Evolutionary conservation across 2,329 filamentous ascomycete species (phyloP).

Genomic region (Colletotrichum chlorophyti): DNA sequence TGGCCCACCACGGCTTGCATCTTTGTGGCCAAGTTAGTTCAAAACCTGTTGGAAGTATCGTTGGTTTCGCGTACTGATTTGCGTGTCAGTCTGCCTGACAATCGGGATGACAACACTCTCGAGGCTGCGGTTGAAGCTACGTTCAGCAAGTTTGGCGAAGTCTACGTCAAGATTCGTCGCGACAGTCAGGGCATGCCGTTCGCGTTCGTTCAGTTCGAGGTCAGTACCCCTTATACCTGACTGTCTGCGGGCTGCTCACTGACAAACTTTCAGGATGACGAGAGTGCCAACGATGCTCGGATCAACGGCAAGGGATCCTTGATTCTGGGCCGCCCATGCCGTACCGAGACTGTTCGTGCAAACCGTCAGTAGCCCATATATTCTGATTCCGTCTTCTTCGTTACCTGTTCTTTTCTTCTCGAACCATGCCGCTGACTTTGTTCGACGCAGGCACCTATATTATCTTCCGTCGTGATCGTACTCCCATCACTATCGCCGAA

Average conservation of each 20-base stretch:
- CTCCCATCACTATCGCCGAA: constrained; percentile 48
- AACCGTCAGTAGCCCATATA: constrained; percentile 65
- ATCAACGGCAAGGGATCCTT: constrained; percentile 51
- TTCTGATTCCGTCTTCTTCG: too few relatives aligned
- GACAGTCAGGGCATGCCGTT: constrained; percentile 66
- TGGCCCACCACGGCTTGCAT: constrained; percentile 65
- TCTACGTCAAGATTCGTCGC: constrained; percentile 69
- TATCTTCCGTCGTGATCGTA: constrained; percentile 48
- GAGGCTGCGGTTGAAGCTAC: constrained; percentile 59
- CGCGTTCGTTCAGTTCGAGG: constrained; percentile 69
- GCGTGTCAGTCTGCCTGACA: constrained; percentile 55
- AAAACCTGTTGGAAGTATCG: neutral
- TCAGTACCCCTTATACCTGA: constrained; percentile 41
- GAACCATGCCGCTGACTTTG: constrained; percentile 32
- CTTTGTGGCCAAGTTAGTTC: constrained; percentile 70
- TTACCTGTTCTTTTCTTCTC: neutral
- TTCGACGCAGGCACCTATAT: constrained; percentile 53
- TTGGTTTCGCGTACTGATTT: constrained; percentile 24
- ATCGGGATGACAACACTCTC: constrained; percentile 56
- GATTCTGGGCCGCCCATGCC: constrained; percentile 63
- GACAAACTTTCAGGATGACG: constrained; percentile 47
- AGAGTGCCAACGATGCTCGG: constrained; percentile 57
- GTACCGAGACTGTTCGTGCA: constrained; percentile 65
- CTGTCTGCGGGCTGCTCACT: constrained; percentile 25
- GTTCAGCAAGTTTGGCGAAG: constrained; percentile 62